Percentiles rank a stretch among this genome's conserved stretches.
These are phyloP conservation scores for Conringia planisiliqua DNA, from an alignment of 345 rosid genomes.

Conservation along the genomic window DNA sequence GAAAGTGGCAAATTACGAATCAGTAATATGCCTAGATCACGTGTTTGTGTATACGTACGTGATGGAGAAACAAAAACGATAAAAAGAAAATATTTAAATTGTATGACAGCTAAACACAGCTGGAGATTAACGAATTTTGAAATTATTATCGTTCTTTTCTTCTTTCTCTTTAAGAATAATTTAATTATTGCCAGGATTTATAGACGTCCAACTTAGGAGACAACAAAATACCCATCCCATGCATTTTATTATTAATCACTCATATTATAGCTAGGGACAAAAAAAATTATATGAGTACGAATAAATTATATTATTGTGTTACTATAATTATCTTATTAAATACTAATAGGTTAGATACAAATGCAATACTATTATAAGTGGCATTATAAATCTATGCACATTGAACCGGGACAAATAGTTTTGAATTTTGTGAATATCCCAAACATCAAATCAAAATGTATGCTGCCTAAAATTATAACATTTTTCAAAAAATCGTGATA, in stretches of 20 bases:
- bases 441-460: constrained; percentile 7
- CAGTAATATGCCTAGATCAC: constrained; percentile 24
- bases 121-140: constrained; percentile 38
- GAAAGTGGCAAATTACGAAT: constrained; percentile 5
- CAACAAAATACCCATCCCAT: constrained; percentile 34
- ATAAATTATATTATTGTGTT: not conserved
- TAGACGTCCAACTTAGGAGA: constrained; percentile 32
- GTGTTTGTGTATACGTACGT: constrained; percentile 29
- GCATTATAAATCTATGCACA: constrained; percentile 26
- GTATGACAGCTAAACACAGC: constrained; percentile 51
- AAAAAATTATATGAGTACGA: not conserved
- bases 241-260: constrained; percentile 21
- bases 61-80: not conserved
- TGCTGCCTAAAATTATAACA: not conserved
- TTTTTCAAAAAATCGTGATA: not conserved
- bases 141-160: not conserved
- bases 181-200: constrained; percentile 26
- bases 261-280: constrained; percentile 19
- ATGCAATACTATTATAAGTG: not conserved
- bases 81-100: not conserved
- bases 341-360: not conserved
- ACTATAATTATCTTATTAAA: not conserved
- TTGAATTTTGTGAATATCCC: not conserved
- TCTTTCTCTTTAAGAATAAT: not conserved
- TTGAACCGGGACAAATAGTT: constrained; percentile 31